Conservation (phyloP, 2,329 filamentous ascomycete species). For the Didymella keratinophila region DNA sequence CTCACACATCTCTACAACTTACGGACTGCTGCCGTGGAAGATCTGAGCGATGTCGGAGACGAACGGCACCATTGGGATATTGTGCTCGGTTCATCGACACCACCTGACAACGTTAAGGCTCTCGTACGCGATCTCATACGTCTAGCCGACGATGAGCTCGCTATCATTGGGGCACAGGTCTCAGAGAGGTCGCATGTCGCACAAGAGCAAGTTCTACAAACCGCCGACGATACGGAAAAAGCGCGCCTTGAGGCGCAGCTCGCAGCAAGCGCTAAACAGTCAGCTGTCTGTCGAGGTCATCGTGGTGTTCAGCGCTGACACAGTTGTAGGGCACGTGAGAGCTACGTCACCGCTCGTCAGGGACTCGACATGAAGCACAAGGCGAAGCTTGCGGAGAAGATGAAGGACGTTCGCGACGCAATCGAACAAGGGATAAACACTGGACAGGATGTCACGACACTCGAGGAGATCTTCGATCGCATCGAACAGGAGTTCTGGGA, state of each 20-base stretch:
- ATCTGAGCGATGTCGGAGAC: conserved; percentile 4
- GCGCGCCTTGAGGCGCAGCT: conserved; percentile 10
- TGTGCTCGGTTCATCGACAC: background rate
- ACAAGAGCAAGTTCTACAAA: conserved; percentile 6
- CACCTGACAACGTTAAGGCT: background rate
- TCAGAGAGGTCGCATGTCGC: background rate
- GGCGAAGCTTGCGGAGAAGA: conserved; percentile 2
- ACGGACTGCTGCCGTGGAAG: conserved; percentile 16
- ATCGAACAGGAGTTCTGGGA: conserved; percentile 17
- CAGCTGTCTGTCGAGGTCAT: background rate
- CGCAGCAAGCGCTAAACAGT: conserved; percentile 11
- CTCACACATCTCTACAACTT: conserved; percentile 18
- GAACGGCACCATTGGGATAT: conserved; percentile 2
- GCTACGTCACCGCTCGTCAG: conserved; percentile 1
- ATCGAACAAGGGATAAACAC: conserved; percentile 9
- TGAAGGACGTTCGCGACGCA: conserved; percentile 12
- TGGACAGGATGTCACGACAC: conserved; percentile 4
- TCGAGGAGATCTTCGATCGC: conserved; percentile 11
- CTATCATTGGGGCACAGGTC: background rate
- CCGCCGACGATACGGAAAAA: background rate
- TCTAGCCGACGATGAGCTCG: conserved; percentile 10
- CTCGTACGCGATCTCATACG: conserved; percentile 11
- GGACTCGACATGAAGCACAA: conserved; percentile 12
- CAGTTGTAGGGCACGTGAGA: conserved; percentile 3
- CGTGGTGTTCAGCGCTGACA: background rate